These are phyloP conservation scores for Aspergillus sp. DNA, from an alignment of 2,329 filamentous ascomycete genomes.

Conservation along the genomic window DNA sequence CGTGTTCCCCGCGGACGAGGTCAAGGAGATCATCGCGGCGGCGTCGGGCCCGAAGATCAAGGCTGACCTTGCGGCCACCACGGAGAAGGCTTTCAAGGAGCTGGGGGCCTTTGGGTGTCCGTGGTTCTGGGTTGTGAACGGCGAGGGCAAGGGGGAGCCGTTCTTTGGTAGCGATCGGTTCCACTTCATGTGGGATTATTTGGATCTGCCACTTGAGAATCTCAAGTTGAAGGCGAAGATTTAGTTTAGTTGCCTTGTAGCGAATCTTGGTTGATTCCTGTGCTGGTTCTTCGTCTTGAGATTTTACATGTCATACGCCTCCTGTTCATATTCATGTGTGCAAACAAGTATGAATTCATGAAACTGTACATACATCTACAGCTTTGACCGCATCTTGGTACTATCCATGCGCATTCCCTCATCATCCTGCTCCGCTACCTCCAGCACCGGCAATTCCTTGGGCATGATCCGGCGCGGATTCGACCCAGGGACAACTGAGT, in stretches of 20 bases:
- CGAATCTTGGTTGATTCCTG: too few relatives aligned
- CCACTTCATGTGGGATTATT: constrained; percentile 62
- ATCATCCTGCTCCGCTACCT: constrained; percentile 74
- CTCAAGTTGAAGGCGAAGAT: constrained; percentile 17
- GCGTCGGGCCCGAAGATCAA: constrained; percentile 52
- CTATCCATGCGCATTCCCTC: constrained; percentile 73
- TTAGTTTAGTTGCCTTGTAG: constrained; percentile 1
- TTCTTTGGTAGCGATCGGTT: constrained; percentile 76
- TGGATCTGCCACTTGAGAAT: constrained; percentile 51
- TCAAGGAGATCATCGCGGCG: constrained; percentile 55
- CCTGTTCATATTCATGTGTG: neutral
- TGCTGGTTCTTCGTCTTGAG: neutral
- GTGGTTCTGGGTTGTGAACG: constrained; percentile 64
- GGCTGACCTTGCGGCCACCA: constrained; percentile 55
- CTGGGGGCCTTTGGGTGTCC: constrained; percentile 73
- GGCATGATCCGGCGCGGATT: constrained; percentile 77
- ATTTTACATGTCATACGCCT: neutral
- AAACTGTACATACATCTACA: constrained; percentile 10
- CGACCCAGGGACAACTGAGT: constrained; percentile 64
- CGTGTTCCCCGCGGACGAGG: constrained; percentile 46
- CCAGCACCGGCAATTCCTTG: constrained; percentile 62
- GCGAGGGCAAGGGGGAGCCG: constrained; percentile 57
- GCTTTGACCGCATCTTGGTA: constrained; percentile 34
- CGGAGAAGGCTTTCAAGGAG: constrained; percentile 57
- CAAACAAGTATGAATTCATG: neutral